Evolutionary conservation across 345 rosid species (phyloP).

Genomic region (Salix udensis): DNA sequence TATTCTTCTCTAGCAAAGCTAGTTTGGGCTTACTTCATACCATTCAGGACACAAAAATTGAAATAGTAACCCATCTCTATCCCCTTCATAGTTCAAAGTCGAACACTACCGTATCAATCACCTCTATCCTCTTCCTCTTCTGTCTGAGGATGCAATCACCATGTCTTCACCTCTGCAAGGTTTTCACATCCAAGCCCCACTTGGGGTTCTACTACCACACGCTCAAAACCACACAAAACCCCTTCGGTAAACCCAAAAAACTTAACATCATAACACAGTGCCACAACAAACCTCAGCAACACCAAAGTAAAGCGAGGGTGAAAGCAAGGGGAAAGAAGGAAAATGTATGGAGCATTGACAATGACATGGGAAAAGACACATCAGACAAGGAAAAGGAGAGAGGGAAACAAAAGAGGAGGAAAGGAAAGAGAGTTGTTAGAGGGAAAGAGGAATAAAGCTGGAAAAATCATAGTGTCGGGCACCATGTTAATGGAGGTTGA

Average conservation of each 20-base stretch:
- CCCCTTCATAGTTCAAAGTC: background rate
- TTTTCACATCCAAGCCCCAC: constrained; percentile 9
- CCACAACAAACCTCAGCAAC: constrained; percentile 30
- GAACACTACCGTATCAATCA: background rate
- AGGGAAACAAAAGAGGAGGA: constrained; percentile 33
- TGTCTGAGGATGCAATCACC: constrained; percentile 44
- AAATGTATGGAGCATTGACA: constrained; percentile 79
- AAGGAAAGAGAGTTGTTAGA: constrained; percentile 42
- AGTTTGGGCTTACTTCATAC: background rate
- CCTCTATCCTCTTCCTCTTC: background rate
- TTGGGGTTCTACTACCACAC: constrained; percentile 28
- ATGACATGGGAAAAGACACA: constrained; percentile 45
- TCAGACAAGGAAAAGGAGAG: constrained; percentile 21
- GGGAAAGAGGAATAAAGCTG: constrained; percentile 41
- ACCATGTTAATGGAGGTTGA: constrained; percentile 73
- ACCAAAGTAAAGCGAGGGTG: constrained; percentile 29
- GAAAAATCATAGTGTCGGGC: constrained; percentile 54
- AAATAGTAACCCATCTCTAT: background rate
- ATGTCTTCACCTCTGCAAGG: constrained; percentile 38
- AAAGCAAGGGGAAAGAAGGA: constrained; percentile 54
- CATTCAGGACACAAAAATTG: background rate
- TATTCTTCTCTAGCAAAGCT: background rate
- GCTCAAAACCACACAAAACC: constrained; percentile 9
- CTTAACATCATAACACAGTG: constrained; percentile 21
- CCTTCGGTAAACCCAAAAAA: constrained; percentile 7